phyloP scores from a whole-genome alignment of 345 rosid genomes.

The Eutrema heterophyllum region DNA sequence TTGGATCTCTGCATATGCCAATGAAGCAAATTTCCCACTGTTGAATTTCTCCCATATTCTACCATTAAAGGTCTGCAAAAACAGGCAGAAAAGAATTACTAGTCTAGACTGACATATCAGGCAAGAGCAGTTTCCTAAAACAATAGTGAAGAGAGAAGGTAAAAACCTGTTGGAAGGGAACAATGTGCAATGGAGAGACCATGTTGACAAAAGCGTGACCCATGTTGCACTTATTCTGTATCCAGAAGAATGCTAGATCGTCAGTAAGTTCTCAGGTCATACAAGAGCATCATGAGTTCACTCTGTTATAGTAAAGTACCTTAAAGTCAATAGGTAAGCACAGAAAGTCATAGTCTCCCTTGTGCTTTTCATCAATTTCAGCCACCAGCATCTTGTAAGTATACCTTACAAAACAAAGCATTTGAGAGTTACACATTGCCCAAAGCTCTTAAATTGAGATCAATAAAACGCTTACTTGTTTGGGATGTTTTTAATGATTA shows the following conservation, averaged over 20 bases:
- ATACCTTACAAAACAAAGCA: constrained; percentile 49
- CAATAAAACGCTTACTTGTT: constrained; percentile 60
- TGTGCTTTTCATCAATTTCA: constrained; percentile 85
- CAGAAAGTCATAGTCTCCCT: constrained; percentile 82
- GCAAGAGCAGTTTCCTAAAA: not conserved
- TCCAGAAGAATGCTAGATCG: constrained; percentile 4
- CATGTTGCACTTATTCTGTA: constrained; percentile 98
- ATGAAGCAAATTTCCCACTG: constrained; percentile 86
- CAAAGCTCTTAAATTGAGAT: not conserved
- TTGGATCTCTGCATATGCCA: constrained; percentile 93
- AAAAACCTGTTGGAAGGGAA: constrained; percentile 79
- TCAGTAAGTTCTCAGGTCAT: constrained; percentile 11
- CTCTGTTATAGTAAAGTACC: constrained; percentile 37
- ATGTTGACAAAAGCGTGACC: constrained; percentile 95
- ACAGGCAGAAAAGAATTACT: not conserved
- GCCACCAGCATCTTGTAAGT: constrained; percentile 96
- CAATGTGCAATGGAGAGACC: constrained; percentile 79
- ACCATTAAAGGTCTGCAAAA: constrained; percentile 75
- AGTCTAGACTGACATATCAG: not conserved
- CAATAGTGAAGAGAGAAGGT: not conserved
- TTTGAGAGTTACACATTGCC: not conserved
- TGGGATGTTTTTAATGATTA: constrained; percentile 94
- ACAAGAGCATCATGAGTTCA: not conserved
- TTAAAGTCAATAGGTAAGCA: constrained; percentile 91
- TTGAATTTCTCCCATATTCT: constrained; percentile 97